Percentiles rank a stretch among this genome's conserved stretches.
Evolutionary conservation across 2,329 filamentous ascomycete genomes (phyloP).

Genomic region (Aureobasidium sp.): DNA sequence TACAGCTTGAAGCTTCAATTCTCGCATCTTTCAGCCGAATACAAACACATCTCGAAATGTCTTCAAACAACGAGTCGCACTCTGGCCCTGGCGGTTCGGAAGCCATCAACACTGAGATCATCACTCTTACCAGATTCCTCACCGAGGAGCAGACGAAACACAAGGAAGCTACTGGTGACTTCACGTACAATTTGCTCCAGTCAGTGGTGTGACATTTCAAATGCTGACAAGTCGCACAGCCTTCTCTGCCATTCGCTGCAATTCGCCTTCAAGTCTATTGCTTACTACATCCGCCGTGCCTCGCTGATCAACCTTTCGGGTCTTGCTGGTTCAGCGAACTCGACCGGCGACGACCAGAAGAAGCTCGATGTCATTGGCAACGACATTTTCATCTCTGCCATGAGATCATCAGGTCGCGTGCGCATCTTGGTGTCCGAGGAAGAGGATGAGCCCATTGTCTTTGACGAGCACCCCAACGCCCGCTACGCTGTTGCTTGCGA

Average conservation of each 20-base stretch:
- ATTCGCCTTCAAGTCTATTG: constrained; percentile 99
- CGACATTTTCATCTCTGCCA: constrained; percentile 91
- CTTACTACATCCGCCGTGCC: constrained; percentile 96
- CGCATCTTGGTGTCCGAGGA: constrained; percentile 94
- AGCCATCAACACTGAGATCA: constrained; percentile 90
- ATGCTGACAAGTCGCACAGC: constrained; percentile 40
- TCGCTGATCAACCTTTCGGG: constrained; percentile 84
- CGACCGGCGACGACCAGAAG: constrained; percentile 96
- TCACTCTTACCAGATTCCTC: constrained; percentile 90
- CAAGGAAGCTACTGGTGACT: constrained; percentile 93
- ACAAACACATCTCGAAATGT: constrained; percentile 27
- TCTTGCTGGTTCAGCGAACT: constrained; percentile 89
- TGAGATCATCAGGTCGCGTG: constrained; percentile 87
- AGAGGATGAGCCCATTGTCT: constrained; percentile 86
- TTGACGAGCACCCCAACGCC: constrained; percentile 64
- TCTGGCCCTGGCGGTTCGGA: constrained; percentile 52
- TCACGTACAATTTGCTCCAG: constrained; percentile 52
- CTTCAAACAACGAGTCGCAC: constrained; percentile 34
- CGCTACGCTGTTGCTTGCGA: constrained; percentile 96
- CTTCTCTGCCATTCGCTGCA: constrained; percentile 95
- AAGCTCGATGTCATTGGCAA: constrained; percentile 99
- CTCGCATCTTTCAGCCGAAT: not conserved
- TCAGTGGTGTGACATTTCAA: not conserved
- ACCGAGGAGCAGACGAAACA: constrained; percentile 94
- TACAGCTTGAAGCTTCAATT: not conserved